phyloP scores from a whole-genome alignment of 495 filamentous ascomycete species.

The Neurospora intermedia region DNA sequence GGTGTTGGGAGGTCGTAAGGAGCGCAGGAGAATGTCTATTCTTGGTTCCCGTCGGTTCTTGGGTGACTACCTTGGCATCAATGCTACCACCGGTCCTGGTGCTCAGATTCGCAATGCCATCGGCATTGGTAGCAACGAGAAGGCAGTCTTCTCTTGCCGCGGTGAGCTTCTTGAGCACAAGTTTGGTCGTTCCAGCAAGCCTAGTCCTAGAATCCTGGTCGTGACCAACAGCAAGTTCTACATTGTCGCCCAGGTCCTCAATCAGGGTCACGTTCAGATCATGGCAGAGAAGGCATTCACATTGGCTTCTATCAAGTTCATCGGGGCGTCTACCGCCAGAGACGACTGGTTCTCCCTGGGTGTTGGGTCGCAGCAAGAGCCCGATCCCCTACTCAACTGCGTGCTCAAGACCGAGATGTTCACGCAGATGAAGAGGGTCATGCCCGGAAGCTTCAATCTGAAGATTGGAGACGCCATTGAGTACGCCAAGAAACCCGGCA shows the following conservation, averaged over 20 bases:
- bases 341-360: constrained; percentile 97
- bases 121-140: constrained; percentile 52
- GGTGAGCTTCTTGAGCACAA: constrained; percentile 83
- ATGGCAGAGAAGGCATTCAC: constrained; percentile 70
- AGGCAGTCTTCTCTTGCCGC: constrained; percentile 78
- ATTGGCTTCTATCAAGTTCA: constrained; percentile 74
- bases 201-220: constrained; percentile 72
- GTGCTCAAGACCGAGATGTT: constrained; percentile 96
- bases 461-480: constrained; percentile 78
- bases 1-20: constrained; percentile 74
- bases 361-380: constrained; percentile 75
- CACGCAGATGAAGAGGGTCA: constrained; percentile 67
- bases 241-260: constrained; percentile 71
- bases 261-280: constrained; percentile 73
- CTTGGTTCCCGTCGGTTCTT: constrained; percentile 86
- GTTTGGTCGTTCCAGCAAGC: constrained; percentile 91
- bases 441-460: constrained; percentile 69
- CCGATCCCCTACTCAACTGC: constrained; percentile 86
- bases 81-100: constrained; percentile 68
- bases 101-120: constrained; percentile 66
- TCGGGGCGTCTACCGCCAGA: constrained; percentile 65
- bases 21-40: constrained; percentile 80
- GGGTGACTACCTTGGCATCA: constrained; percentile 89
- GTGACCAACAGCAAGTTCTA: constrained; percentile 81
- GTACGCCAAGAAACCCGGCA: constrained; percentile 97